Conservation (phyloP, 2,329 filamentous ascomycete genomes). For the Aspergillus sp. region DNA sequence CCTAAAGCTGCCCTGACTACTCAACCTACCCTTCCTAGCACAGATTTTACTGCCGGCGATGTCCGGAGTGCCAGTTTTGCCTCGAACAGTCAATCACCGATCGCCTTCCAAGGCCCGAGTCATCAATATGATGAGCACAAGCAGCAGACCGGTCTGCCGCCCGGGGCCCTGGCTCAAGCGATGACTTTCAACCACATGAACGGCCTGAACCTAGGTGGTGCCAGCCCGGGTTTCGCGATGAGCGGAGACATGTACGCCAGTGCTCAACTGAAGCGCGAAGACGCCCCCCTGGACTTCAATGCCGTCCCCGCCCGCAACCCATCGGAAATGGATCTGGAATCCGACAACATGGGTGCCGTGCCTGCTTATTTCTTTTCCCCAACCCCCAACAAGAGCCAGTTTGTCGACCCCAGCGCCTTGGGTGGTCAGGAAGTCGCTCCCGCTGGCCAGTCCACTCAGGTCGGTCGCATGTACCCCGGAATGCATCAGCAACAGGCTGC, state of each 20-base stretch:
- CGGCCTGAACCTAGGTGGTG: slow-evolving; percentile 38
- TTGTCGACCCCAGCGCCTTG: slow-evolving; percentile 73
- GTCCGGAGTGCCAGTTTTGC: slow-evolving; percentile 36
- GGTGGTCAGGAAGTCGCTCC: slow-evolving; percentile 60
- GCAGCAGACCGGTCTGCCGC: slow-evolving; percentile 90
- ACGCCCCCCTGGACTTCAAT: slow-evolving; percentile 65
- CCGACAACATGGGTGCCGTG: slow-evolving; percentile 62
- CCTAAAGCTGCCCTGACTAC: slow-evolving; percentile 36
- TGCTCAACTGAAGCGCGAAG: slow-evolving; percentile 35
- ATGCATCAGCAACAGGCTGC: slow-evolving; percentile 90
- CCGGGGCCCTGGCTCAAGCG: slow-evolving; percentile 77
- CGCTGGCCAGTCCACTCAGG: slow-evolving; percentile 52
- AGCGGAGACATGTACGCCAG: slow-evolving; percentile 63
- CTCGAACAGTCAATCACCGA: slow-evolving; percentile 47
- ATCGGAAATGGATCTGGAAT: slow-evolving; percentile 66
- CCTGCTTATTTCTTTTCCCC: slow-evolving; percentile 65
- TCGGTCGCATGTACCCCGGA: slow-evolving; percentile 82
- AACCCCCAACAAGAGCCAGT: slow-evolving; percentile 49
- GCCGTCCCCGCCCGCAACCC: slow-evolving; percentile 56
- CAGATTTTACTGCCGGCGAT: slow-evolving; percentile 34
- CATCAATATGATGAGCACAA: slow-evolving; percentile 95
- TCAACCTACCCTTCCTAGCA: slow-evolving; percentile 37
- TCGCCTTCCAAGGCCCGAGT: slow-evolving; percentile 73
- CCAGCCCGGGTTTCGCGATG: slow-evolving; percentile 46
- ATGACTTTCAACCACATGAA: slow-evolving; percentile 70